Evolutionary conservation across 163 green algal species (phyloP), one percentile per base, ranked within the genome.

Genomic region (Trebouxiophyceae sp.): DNA sequence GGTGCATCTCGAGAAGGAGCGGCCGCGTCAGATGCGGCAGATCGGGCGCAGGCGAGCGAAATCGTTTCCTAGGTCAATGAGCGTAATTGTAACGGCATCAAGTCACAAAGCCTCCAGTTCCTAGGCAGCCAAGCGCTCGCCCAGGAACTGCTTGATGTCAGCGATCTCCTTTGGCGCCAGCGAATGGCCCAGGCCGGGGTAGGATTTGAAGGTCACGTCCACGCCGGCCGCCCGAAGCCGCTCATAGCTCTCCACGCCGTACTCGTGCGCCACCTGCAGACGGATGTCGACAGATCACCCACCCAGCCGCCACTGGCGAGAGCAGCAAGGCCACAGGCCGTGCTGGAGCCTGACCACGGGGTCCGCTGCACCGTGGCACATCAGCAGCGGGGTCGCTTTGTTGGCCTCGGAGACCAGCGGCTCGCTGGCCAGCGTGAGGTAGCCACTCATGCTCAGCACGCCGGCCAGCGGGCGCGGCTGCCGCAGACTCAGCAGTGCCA

Each of bases 401-500:
- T 91, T 90, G 50, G 69, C 79, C 33, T 73, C 63, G 4, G 76
- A 81, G 19, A 86, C 29, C 1, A 87, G 24, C 0, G 76, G 73
- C 34, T 84, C 69, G 27, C 77, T 80, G 45, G 65, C 57, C 61
- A 88, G 71, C 4, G 77, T 77, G 63, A 91, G 23, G 68, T 85
- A 91, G 45, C 47, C 68, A 54, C 70, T 83, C 28, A 91, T 69
- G 1, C 62, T 82, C 0, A 90, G 56, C 2, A 91, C 33, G 54
- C 66, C 86, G 5, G 73, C 84, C 22, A 92, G 66, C 70, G 81
- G 74, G 23, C 75, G 59, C 50, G 80, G 34, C 23, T 72, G 82
- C 20, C 85, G 77, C 57, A 93, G 77, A 66, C 80, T 81, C 62
- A 82, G 71, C 33, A 94, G 69, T 2, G 86, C 80, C 26, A 91